Conservation (phyloP, 139 green algal genomes). For the Trebouxia sp. region DNA sequence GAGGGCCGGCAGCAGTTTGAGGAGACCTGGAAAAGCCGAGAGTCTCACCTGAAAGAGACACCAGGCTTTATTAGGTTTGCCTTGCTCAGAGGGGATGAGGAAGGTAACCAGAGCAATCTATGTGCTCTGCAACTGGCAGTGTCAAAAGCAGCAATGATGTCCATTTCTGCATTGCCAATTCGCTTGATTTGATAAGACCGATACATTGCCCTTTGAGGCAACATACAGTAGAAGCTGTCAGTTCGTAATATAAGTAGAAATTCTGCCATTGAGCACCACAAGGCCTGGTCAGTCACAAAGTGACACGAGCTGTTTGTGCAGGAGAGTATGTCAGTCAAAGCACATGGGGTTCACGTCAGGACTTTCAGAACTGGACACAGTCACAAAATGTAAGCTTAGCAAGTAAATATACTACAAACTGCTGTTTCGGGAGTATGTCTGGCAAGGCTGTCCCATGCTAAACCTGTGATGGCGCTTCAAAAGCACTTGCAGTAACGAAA, state of each 20-base stretch:
- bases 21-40: slow-evolving; percentile 19
- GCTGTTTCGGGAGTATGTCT: background rate
- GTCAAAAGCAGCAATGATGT: too few relatives aligned
- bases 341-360: background rate
- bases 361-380: slow-evolving; percentile 6
- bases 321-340: slow-evolving; percentile 14
- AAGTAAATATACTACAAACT: background rate
- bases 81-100: slow-evolving; percentile 21
- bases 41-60: slow-evolving; percentile 14
- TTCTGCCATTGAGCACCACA: too few relatives aligned
- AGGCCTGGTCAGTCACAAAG: too few relatives aligned
- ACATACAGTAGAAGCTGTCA: too few relatives aligned
- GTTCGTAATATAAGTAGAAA: too few relatives aligned
- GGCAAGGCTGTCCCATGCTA: background rate
- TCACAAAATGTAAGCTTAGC: background rate
- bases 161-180: too few relatives aligned
- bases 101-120: slow-evolving; percentile 2
- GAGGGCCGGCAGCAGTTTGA: slow-evolving; percentile 18
- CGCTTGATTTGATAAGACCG: too few relatives aligned
- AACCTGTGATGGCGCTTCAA: background rate
- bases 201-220: too few relatives aligned
- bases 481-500: too few relatives aligned
- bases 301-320: too few relatives aligned
- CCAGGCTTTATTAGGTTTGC: slow-evolving; percentile 25
- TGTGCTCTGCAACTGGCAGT: too few relatives aligned